A percentile compares a stretch with the other conserved stretches of the same genome.
phyloP scores from a whole-genome alignment of 2,329 filamentous ascomycete genomes.

The Diaporthe sp. region DNA sequence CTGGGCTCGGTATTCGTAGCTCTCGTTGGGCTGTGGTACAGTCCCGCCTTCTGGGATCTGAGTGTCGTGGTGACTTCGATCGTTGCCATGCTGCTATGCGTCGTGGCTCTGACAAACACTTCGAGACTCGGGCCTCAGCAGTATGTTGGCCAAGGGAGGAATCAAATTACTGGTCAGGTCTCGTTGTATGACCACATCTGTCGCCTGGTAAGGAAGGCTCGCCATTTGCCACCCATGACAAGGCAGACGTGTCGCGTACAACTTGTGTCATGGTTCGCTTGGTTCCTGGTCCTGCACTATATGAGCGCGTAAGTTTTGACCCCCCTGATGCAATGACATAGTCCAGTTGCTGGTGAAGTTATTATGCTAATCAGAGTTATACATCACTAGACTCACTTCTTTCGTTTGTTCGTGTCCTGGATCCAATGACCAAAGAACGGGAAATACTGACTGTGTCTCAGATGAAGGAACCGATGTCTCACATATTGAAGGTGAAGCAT shows the following conservation, averaged over 20 bases:
- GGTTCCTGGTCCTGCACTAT: conserved; percentile 20
- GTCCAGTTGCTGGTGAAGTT: neutral
- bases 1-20: conserved; percentile 17
- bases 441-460: neutral
- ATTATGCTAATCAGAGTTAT: neutral
- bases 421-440: no score
- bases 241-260: conserved; percentile 17
- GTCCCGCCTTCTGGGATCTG: conserved; percentile 14
- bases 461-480: neutral
- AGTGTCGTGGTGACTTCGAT: conserved; percentile 2
- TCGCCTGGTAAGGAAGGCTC: neutral
- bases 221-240: conserved; percentile 6
- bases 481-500: no score
- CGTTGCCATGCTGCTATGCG: neutral
- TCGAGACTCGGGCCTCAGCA: neutral
- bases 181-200: neutral
- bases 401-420: neutral
- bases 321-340: neutral
- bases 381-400: neutral
- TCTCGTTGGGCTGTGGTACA: neutral
- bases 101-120: conserved; percentile 16
- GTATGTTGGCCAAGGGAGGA: neutral
- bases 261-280: conserved; percentile 24
- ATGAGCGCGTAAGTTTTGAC: conserved; percentile 7
- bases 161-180: neutral